Evolutionary conservation across 257 asterid species (phyloP).

Genomic region (Dorcoceras hygrometricum): DNA sequence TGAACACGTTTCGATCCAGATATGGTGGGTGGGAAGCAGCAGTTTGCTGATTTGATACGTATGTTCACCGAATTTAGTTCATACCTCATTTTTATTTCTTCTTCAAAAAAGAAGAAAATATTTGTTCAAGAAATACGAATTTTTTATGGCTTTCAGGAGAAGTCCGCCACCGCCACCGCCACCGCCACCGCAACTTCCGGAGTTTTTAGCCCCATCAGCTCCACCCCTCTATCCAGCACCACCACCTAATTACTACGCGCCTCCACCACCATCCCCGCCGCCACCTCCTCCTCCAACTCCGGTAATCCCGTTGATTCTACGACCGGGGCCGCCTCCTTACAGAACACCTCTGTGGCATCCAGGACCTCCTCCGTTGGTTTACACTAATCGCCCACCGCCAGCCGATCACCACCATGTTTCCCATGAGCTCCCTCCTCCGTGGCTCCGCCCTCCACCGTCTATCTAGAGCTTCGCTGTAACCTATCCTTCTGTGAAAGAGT

Average conservation of each 20-base stretch:
- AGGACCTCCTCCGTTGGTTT: constrained; percentile 3
- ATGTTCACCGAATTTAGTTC: not conserved
- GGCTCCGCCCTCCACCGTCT: not conserved
- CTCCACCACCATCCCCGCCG: constrained; percentile 16
- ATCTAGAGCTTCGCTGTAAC: not conserved
- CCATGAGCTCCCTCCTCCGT: not conserved
- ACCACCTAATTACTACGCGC: constrained; percentile 6
- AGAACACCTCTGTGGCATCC: not conserved
- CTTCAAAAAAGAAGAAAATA: no score
- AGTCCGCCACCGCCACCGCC: constrained; percentile 24
- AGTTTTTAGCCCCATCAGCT: constrained; percentile 2
- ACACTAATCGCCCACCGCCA: not conserved
- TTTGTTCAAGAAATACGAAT: not conserved
- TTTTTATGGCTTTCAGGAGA: constrained; percentile 30
- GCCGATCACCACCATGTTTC: not conserved
- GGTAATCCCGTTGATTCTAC: not conserved
- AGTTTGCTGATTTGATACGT: not conserved
- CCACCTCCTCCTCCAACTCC: constrained; percentile 17
- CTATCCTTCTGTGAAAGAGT: no score
- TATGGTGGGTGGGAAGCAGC: not conserved
- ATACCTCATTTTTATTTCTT: no score
- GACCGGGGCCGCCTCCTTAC: constrained; percentile 7
- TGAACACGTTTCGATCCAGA: constrained; percentile 7
- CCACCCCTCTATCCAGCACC: constrained; percentile 20
- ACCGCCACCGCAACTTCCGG: not conserved